phyloP scores from a whole-genome alignment of 495 filamentous ascomycete genomes.

The Annulohypoxylon bovei region DNA sequence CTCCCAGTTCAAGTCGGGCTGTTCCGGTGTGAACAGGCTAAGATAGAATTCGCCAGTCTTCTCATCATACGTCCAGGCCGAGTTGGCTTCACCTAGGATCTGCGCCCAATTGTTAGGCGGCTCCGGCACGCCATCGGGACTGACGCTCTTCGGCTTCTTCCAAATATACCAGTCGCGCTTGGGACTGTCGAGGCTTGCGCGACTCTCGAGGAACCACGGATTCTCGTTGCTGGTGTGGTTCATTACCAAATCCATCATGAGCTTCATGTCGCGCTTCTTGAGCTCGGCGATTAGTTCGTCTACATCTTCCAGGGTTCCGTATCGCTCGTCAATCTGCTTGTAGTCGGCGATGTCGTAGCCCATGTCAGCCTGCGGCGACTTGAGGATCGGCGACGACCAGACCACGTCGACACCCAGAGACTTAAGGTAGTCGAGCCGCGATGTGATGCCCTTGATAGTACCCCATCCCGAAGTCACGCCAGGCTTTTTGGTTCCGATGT shows the following conservation, averaged over 20 bases:
- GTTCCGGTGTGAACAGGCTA: constrained; percentile 65
- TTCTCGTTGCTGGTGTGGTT: constrained; percentile 73
- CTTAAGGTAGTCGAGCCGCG: constrained; percentile 64
- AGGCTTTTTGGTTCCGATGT: constrained; percentile 22
- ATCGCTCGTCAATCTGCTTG: constrained; percentile 63
- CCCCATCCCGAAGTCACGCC: constrained; percentile 60
- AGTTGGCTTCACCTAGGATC: constrained; percentile 64
- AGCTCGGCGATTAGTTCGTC: constrained; percentile 64
- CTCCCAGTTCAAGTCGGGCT: constrained; percentile 76
- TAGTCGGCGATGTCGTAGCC: constrained; percentile 71
- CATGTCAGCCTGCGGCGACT: constrained; percentile 67
- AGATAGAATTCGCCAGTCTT: constrained; percentile 68
- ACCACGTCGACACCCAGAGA: constrained; percentile 53
- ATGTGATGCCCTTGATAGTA: constrained; percentile 67
- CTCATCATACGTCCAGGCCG: constrained; percentile 69
- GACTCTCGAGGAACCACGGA: constrained; percentile 70
- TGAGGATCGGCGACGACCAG: constrained; percentile 52
- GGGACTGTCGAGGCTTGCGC: constrained; percentile 58
- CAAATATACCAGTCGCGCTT: constrained; percentile 74
- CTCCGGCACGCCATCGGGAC: constrained; percentile 58
- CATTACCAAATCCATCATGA: constrained; percentile 72
- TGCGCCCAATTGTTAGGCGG: constrained; percentile 72
- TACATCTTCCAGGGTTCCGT: constrained; percentile 68
- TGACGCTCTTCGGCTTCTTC: constrained; percentile 62
- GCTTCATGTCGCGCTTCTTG: constrained; percentile 67